Base-by-base conservation (phyloP, 1,284 basidiomycete genomes). In the Boletus semigastroideus region DNA sequence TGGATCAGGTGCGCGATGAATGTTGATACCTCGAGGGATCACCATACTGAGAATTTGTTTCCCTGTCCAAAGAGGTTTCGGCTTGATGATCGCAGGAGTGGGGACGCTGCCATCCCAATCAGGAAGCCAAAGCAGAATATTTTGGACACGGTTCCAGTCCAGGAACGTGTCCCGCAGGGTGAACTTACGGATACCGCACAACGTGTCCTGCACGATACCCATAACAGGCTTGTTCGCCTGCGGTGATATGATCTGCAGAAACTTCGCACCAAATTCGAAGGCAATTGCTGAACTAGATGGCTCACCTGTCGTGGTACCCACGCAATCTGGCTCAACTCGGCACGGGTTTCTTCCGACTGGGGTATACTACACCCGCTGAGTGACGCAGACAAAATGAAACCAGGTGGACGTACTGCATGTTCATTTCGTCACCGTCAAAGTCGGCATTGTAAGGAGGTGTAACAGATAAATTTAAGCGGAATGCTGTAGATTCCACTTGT, bases 401-500 rank as follows among this genome's bases (percentile, higher is more conserved):
- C 16, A 11, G 48, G 38, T 14, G 33, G 17, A 84, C 90, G 49
- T 81, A 94, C 92, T 97, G 95, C 89, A 99, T 92, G 76, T 99
- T 99, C 97, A 99, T 99, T 74, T 99, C 96, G 70, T 99, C 97
- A 65, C 97, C 97, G 69, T 99, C 97, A 75, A 99, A 99, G 76
- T 98, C 94, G 69, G 94, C 94, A 64, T 98, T 98, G 74, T 94
- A 94, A 0, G 92, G 92, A 36, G 91, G 89, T 16, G 90, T 92
- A 49, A 98, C 95, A 55, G 94, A 97, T 58, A 98, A 86, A 70
- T 98, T 98, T 58, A 98, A 75, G 56, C 96, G 94, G 78, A 98
- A 98, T 53, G 96, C 94, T 90, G 52, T 17, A 50, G 45, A 55
- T 37, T 25, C 51, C 46, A 45, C 59, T 55, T 31, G 64, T 78